A percentile compares a stretch with the other conserved stretches of the same genome.
Evolutionary conservation across 371 early-diverging fungal genomes (phyloP).

Genomic region (Rhizomucor miehei): DNA sequence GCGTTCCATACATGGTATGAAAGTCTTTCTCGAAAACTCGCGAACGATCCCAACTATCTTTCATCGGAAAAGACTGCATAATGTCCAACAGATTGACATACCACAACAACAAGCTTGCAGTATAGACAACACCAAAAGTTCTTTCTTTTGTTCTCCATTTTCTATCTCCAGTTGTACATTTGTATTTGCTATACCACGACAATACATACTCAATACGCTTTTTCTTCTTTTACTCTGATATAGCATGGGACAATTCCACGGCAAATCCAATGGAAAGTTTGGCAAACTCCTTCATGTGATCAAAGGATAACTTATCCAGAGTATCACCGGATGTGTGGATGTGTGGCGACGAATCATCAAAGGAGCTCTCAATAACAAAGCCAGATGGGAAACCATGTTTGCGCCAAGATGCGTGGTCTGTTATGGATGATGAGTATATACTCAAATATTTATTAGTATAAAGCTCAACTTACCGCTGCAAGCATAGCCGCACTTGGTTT

Average conservation of each 20-base stretch:
- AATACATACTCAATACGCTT: background rate
- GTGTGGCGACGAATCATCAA: conserved; percentile 63
- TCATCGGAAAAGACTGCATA: conserved; percentile 9
- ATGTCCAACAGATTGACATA: background rate
- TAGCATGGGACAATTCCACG: conserved; percentile 68
- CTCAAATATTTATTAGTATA: background rate
- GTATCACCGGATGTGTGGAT: conserved; percentile 79
- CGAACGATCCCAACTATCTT: conserved; percentile 53
- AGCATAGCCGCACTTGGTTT: conserved; percentile 74
- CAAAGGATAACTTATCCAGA: conserved; percentile 71
- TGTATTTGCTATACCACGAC: background rate
- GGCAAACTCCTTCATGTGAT: conserved; percentile 84
- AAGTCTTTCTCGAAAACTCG: conserved; percentile 56
- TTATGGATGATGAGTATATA: no score
- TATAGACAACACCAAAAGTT: no score
- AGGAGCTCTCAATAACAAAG: conserved; percentile 81
- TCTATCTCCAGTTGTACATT: no score
- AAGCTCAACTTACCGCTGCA: conserved; percentile 34
- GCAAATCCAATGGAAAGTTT: conserved; percentile 83
- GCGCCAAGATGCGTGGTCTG: conserved; percentile 93
- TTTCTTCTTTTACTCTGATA: conserved; percentile 13
- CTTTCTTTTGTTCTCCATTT: no score
- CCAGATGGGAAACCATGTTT: conserved; percentile 82
- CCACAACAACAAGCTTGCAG: background rate
- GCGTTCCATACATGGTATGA: conserved; percentile 90